phyloP scores from a whole-genome alignment of 129 eudicot genomes.

The Flaveria bidentis region DNA sequence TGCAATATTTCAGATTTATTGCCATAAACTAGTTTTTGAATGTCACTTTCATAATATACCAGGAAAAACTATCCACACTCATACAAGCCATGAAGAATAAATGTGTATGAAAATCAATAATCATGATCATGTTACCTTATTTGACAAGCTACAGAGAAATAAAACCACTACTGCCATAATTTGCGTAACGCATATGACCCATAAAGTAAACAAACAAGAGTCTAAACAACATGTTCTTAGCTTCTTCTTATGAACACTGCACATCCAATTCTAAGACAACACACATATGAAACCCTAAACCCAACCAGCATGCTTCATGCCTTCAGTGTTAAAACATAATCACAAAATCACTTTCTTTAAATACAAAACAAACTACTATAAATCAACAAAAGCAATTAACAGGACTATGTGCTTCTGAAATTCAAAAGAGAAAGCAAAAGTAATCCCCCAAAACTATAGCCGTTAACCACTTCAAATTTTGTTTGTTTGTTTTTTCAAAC shows the following conservation, averaged over 20 bases:
- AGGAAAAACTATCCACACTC: not conserved
- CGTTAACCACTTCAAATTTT: not conserved
- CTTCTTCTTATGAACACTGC: not conserved
- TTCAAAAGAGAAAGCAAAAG: not conserved
- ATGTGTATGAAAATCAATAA: not conserved
- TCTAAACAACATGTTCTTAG: not conserved
- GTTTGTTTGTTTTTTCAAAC: slow-evolving; percentile 6
- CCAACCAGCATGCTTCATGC: not conserved
- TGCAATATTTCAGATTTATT: not conserved
- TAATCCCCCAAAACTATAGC: not conserved
- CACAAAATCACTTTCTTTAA: slow-evolving; percentile 1
- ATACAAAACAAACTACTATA: not conserved
- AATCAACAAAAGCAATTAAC: not conserved
- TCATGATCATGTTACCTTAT: slow-evolving; percentile 4
- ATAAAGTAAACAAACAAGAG: not conserved
- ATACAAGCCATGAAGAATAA: not conserved
- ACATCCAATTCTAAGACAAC: slow-evolving; percentile 18
- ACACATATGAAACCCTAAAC: slow-evolving; percentile 7
- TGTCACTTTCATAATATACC: not conserved
- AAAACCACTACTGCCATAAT: not conserved
- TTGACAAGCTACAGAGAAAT: slow-evolving; percentile 2
- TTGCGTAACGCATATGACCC: slow-evolving; percentile 7
- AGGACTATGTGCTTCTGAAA: not conserved
- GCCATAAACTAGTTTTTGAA: not conserved
- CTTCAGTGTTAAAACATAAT: not conserved